Evolutionary conservation across 352 stramenopile species (phyloP).

Genomic region (Pythium dissimile): DNA sequence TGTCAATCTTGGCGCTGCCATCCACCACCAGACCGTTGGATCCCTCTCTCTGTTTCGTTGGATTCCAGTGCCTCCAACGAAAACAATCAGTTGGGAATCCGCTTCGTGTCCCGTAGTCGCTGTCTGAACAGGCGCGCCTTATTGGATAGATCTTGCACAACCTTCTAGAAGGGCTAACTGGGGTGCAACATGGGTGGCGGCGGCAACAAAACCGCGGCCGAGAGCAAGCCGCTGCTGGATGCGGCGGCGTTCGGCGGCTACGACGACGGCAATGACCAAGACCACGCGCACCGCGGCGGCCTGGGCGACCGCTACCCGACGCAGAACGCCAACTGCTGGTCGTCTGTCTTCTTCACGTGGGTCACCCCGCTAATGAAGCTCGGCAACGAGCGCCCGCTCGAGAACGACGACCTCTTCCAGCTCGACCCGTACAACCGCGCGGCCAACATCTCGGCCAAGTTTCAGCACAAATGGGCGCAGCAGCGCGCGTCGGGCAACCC

Average conservation of each 20-base stretch:
- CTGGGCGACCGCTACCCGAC: slow-evolving; percentile 64
- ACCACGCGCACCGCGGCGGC: slow-evolving; percentile 14
- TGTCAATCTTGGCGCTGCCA: background rate
- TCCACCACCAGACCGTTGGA: background rate
- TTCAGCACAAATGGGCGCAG: slow-evolving; percentile 40
- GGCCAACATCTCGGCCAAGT: slow-evolving; percentile 35
- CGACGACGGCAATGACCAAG: slow-evolving; percentile 13
- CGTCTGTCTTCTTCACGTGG: slow-evolving; percentile 84
- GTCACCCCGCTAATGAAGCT: slow-evolving; percentile 85
- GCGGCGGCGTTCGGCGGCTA: slow-evolving; percentile 11
- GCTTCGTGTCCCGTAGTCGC: background rate
- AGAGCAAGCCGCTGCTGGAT: slow-evolving; percentile 33
- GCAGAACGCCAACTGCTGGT: slow-evolving; percentile 47
- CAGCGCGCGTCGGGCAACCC: slow-evolving; percentile 24
- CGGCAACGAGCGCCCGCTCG: slow-evolving; percentile 70
- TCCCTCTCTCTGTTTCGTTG: background rate
- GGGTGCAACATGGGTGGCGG: background rate
- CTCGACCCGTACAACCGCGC: slow-evolving; percentile 75
- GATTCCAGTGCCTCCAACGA: no score
- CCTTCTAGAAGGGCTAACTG: slow-evolving; percentile 13
- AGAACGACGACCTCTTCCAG: slow-evolving; percentile 83
- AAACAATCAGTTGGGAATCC: slow-evolving; percentile 5
- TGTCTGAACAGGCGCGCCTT: no score
- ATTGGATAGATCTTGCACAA: background rate
- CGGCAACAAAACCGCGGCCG: slow-evolving; percentile 9